These are phyloP conservation scores for Colletotrichum sp. DNA, from an alignment of 2,329 filamentous ascomycete genomes.

Conservation along the genomic window DNA sequence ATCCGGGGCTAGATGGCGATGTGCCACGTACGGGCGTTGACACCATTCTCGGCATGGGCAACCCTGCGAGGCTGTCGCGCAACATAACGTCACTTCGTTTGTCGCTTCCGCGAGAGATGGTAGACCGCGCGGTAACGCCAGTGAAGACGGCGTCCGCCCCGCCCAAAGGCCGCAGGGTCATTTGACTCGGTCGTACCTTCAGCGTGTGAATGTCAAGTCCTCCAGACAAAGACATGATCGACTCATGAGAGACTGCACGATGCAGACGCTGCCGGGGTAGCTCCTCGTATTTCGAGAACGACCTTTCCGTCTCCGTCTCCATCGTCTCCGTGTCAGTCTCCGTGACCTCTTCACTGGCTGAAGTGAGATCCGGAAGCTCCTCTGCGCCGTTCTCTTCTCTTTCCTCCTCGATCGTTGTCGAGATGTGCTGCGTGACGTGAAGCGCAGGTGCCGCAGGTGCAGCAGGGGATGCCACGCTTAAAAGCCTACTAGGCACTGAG, in stretches of 20 bases:
- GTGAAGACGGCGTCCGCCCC: slow-evolving; percentile 62
- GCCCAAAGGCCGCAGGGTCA: slow-evolving; percentile 63
- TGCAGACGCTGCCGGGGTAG: slow-evolving; percentile 57
- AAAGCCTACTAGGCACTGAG: slow-evolving; percentile 27
- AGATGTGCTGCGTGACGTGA: slow-evolving; percentile 23
- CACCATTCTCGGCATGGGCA: slow-evolving; percentile 36
- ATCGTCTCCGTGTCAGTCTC: slow-evolving; percentile 35
- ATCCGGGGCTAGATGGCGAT: slow-evolving; percentile 30
- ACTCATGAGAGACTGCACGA: slow-evolving; percentile 81
- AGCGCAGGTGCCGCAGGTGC: slow-evolving; percentile 25
- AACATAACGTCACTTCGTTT: slow-evolving; percentile 61
- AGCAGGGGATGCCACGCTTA: slow-evolving; percentile 18
- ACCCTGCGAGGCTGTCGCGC: slow-evolving; percentile 57
- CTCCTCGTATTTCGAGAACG: slow-evolving; percentile 36
- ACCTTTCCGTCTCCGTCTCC: slow-evolving; percentile 32
- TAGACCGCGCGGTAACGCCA: slow-evolving; percentile 64
- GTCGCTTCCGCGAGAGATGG: slow-evolving; percentile 50
- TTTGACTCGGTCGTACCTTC: slow-evolving; percentile 76
- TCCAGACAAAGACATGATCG: slow-evolving; percentile 83
- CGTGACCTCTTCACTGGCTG: slow-evolving; percentile 39
- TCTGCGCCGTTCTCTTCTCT: slow-evolving; percentile 36
- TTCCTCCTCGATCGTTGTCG: slow-evolving; percentile 16
- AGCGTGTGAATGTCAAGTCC: slow-evolving; percentile 91
- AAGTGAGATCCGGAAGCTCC: slow-evolving; percentile 31
- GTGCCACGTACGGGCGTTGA: slow-evolving; percentile 32